phyloP scores from a whole-genome alignment of 1,284 basidiomycete species.

The Ustilago loliicola region DNA sequence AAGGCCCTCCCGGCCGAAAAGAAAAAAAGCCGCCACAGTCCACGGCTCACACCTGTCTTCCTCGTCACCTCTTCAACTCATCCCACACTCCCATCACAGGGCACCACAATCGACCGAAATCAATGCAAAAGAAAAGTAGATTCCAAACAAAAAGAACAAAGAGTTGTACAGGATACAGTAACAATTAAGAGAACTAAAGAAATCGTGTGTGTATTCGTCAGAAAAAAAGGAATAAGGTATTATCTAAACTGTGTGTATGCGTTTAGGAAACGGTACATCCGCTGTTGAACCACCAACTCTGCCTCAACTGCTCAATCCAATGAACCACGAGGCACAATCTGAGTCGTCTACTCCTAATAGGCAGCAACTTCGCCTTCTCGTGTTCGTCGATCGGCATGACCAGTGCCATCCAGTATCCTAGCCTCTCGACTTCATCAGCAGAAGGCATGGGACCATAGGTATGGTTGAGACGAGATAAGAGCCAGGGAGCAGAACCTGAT shows the following conservation, averaged over 20 bases:
- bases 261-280: slow-evolving; percentile 68
- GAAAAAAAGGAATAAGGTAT: neutral
- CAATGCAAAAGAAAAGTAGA: neutral
- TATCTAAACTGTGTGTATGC: slow-evolving; percentile 4
- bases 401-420: slow-evolving; percentile 81
- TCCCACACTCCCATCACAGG: neutral
- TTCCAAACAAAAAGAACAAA: neutral
- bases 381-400: slow-evolving; percentile 94
- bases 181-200: neutral
- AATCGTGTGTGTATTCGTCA: neutral
- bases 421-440: slow-evolving; percentile 56
- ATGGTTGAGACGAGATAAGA: slow-evolving; percentile 83
- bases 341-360: slow-evolving; percentile 83
- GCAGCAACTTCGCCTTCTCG: slow-evolving; percentile 93
- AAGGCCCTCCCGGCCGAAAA: neutral
- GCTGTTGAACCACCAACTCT: slow-evolving; percentile 70
- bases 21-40: no score
- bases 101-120: no score
- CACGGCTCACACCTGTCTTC: no score
- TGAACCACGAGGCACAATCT: slow-evolving; percentile 86
- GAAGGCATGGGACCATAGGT: slow-evolving; percentile 63
- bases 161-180: neutral
- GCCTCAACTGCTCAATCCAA: slow-evolving; percentile 87
- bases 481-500: slow-evolving; percentile 88
- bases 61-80: slow-evolving; percentile 1